Evolutionary conservation across 139 green algal genomes (phyloP), one percentile per base, ranked within the genome.

Genomic region (Coelastrella sp.): DNA sequence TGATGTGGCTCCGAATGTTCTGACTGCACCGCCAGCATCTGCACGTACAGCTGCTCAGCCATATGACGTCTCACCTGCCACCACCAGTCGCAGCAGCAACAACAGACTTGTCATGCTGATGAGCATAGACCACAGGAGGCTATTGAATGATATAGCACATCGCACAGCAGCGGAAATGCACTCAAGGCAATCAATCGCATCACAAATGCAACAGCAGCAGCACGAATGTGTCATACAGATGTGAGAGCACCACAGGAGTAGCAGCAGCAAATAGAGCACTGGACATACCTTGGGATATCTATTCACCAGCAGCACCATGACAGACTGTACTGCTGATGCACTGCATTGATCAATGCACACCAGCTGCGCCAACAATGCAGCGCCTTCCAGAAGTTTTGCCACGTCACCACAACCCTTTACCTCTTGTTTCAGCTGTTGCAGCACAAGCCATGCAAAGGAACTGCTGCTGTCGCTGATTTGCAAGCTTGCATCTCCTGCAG

Each of bases 41-140:
- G 45, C 25, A 97, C 84, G 89, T 98, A 98, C 41, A 97, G 83
- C 86, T 96, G 92, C 92, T 98, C 95, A 9, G 94, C 94, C n/a
- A 91, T 88, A 59, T 91, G 75, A 2, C 92, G 90, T 17, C 95
- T 87, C 62, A 96, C 94, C 89, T 94, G 87, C 62, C n/a, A 37
- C 32, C 4, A 38, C 25, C 75, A 71, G 37, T 43, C 17, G 32
- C 34, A 71, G 62, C 62, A 69, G 62, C 2, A 8, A 5, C 41
- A 79, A 25, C 15, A 59, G 17, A 60, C 9, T 21, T 60, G 69
- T 1, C n/a, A n/a, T n/a, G n/a, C n/a, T n/a, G n/a, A n/a, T n/a
- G n/a, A n/a, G n/a, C n/a, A n/a, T n/a, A n/a, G n/a, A n/a, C n/a
- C n/a, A n/a, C n/a, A n/a, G n/a, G n/a, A n/a, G n/a, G n/a, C n/a